Base-by-base conservation (phyloP, 179 eudicot genomes). In the Nepenthes alata region DNA sequence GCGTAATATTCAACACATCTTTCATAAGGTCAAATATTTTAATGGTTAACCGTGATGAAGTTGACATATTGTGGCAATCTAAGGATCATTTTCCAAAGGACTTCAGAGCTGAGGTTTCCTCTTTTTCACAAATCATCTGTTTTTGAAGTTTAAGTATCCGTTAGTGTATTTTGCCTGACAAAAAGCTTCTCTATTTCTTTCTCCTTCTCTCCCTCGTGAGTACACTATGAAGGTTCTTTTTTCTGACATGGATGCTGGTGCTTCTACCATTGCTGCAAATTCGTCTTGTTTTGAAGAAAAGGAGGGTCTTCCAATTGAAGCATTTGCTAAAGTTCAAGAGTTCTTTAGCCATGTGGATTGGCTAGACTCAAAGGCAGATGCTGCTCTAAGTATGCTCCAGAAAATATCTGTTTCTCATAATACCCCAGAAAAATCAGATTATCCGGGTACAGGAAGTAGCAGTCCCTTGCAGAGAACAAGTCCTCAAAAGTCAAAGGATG, bases 241-340 rank as follows among this genome's bases (percentile, higher is more conserved):
- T 78, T 87, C 97, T 25, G 95, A 87, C 68, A 85, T 85, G 83
- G 95, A 89, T 70, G 71, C 85, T 61, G 59, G 73, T 52, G 74
- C 87, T 61, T 80, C 89, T 57, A 41, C 64, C 41, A 75, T 71
- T 44, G 81, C 87, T 47, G 72, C 72, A 44, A 83, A 85, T 61
- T 70, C 74, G 53, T 80, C 91, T 59, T 83, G 81, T 74, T 81
- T 89, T 53, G 95, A 85, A 75, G 91, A 83, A 70, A 87, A 81
- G 67, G 89, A 89, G 51, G 95, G 97, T 57, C 95, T 89, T 54
- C 97, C 95, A 7, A 64, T 79, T 64, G 97, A 89, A 72, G 95
- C 97, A 70, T 89, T 89, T 78, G 83, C 97, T 60, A 87, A 78
- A 75, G 91, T 87, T 74, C 85, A 85, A 39, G 97, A 89, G 69